A percentile compares a stretch with the other conserved stretches of the same genome.
phyloP scores from a whole-genome alignment of 495 filamentous ascomycete genomes.

The Penicillium egyptiacum region DNA sequence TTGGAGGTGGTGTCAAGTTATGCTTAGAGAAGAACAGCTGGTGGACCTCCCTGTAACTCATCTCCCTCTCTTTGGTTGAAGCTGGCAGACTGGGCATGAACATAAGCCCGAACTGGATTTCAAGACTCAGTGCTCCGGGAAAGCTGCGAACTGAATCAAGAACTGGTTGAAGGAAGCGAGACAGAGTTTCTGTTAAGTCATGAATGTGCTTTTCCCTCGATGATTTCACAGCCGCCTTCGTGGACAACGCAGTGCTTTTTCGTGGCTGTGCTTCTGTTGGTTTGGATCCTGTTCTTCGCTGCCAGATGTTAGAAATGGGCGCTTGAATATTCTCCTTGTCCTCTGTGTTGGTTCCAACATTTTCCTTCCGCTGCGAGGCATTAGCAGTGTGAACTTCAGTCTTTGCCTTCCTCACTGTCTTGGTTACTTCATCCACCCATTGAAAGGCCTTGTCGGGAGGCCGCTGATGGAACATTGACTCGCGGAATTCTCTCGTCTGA shows the following conservation, averaged over 20 bases:
- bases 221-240: not conserved
- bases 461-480: slow-evolving; percentile 5
- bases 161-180: slow-evolving; percentile 22
- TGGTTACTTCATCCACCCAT: not conserved
- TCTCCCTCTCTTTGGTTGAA: slow-evolving; percentile 20
- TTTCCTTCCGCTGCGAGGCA: not conserved
- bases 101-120: slow-evolving; percentile 41
- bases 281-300: not conserved
- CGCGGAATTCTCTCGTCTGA: not conserved
- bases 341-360: not conserved
- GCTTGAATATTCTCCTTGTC: not conserved
- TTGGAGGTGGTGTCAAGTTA: not conserved
- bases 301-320: not conserved
- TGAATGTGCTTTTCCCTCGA: slow-evolving; percentile 2
- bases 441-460: not conserved
- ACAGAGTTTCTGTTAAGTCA: slow-evolving; percentile 19
- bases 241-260: not conserved
- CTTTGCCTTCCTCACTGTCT: not conserved
- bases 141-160: slow-evolving; percentile 31
- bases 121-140: slow-evolving; percentile 34
- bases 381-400: not conserved
- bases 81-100: slow-evolving; percentile 22
- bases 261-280: not conserved
- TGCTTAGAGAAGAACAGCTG: not conserved
- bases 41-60: slow-evolving; percentile 6